Conservation (phyloP, 1,284 basidiomycete species). For the Ustilago cynodontis region DNA sequence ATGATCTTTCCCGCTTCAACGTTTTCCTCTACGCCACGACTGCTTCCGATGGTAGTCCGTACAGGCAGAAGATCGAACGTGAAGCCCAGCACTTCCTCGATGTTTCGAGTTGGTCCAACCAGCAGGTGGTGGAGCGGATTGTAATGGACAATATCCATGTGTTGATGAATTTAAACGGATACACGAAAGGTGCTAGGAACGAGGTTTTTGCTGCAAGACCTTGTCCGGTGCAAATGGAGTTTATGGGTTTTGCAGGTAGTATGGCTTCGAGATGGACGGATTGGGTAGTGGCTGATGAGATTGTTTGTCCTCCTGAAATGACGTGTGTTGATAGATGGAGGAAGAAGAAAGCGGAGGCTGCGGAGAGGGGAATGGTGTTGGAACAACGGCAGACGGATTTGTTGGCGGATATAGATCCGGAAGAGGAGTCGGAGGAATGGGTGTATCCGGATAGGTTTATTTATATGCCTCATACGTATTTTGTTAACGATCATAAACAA, state of each 20-base stretch:
- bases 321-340: slow-evolving; percentile 72
- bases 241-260: slow-evolving; percentile 74
- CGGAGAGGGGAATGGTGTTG: slow-evolving; percentile 32
- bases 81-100: slow-evolving; percentile 74
- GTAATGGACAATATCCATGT: slow-evolving; percentile 74
- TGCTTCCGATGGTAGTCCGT: slow-evolving; percentile 74
- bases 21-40: slow-evolving; percentile 76
- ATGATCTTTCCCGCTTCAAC: slow-evolving; percentile 73
- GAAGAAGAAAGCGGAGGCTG: slow-evolving; percentile 1
- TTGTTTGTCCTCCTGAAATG: slow-evolving; percentile 74
- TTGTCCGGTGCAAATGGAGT: slow-evolving; percentile 76
- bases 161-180: slow-evolving; percentile 76
- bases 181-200: slow-evolving; percentile 78
- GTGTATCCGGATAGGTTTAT: slow-evolving; percentile 72
- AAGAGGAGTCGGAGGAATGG: slow-evolving; percentile 73
- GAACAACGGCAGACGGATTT: slow-evolving; percentile 67
- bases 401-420: slow-evolving; percentile 74
- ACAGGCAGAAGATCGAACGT: slow-evolving; percentile 74
- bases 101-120: slow-evolving; percentile 73
- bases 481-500: slow-evolving; percentile 77
- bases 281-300: slow-evolving; percentile 75
- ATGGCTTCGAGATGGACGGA: slow-evolving; percentile 77
- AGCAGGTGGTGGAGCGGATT: slow-evolving; percentile 73
- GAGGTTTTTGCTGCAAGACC: slow-evolving; percentile 77
- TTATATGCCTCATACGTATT: slow-evolving; percentile 75